Evolutionary conservation across 176 grass and related monocot genomes (phyloP).

Genomic region (Lolium rigidum): DNA sequence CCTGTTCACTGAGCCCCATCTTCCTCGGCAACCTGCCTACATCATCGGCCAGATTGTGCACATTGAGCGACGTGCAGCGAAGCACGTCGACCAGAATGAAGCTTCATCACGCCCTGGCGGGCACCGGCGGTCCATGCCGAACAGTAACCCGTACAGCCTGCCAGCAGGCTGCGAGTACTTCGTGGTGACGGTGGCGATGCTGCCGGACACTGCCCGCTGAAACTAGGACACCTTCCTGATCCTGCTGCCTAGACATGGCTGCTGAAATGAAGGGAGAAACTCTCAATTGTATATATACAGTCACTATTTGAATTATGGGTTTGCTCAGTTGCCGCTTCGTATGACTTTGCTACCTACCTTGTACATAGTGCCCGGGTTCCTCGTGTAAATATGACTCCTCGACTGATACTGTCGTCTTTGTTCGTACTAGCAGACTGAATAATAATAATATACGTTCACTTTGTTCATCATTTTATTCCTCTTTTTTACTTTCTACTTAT

Average conservation of each 20-base stretch:
- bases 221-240: constrained; percentile 74
- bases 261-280: constrained; percentile 93
- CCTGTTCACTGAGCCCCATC: constrained; percentile 78
- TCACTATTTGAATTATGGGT: constrained; percentile 23
- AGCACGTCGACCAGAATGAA: constrained; percentile 39
- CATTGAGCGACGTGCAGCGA: constrained; percentile 59
- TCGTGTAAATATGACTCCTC: constrained; percentile 45
- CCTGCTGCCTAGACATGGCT: constrained; percentile 61
- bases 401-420: constrained; percentile 43
- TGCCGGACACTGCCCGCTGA: constrained; percentile 68
- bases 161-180: constrained; percentile 85
- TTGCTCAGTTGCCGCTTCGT: constrained; percentile 22
- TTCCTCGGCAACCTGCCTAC: constrained; percentile 48
- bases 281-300: constrained; percentile 77
- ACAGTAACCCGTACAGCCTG: constrained; percentile 64
- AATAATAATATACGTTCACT: constrained; percentile 42
- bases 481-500: neutral
- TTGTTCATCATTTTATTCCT: neutral
- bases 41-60: constrained; percentile 98
- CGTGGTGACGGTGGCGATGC: constrained; percentile 92
- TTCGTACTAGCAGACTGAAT: constrained; percentile 52
- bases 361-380: constrained; percentile 47
- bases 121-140: constrained; percentile 40
- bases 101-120: constrained; percentile 26
- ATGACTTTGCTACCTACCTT: neutral